Conservation (phyloP, 331 rosid species). For the Quercus phellos region DNA sequence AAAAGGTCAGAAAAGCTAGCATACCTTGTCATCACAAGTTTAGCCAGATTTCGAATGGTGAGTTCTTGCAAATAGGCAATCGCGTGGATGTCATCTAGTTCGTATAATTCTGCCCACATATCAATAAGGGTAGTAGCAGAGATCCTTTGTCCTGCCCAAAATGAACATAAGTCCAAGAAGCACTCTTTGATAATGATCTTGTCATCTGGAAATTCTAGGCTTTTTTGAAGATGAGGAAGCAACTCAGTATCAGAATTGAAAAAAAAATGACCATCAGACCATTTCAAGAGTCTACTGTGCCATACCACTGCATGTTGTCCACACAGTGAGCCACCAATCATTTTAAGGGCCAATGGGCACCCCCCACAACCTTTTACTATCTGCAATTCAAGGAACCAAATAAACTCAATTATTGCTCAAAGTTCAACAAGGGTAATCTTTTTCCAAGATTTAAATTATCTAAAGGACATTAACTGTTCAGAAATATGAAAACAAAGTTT, state of each 20-base stretch:
- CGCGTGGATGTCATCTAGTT: slow-evolving; percentile 30
- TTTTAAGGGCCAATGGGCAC: slow-evolving; percentile 47
- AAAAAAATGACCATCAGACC: slow-evolving; percentile 33
- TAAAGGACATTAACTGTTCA: not conserved
- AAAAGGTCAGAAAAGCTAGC: not conserved
- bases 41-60: slow-evolving; percentile 31
- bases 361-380: slow-evolving; percentile 46
- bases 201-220: slow-evolving; percentile 23
- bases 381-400: slow-evolving; percentile 31
- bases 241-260: slow-evolving; percentile 12
- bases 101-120: slow-evolving; percentile 40
- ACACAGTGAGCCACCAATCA: slow-evolving; percentile 39
- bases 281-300: slow-evolving; percentile 21
- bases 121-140: slow-evolving; percentile 41
- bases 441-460: not conserved
- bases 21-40: slow-evolving; percentile 40
- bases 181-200: slow-evolving; percentile 20
- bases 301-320: slow-evolving; percentile 27
- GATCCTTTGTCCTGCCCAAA: slow-evolving; percentile 56
- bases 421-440: not conserved
- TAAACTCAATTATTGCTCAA: slow-evolving; percentile 1
- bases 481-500: not conserved
- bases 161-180: slow-evolving; percentile 48
- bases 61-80: slow-evolving; percentile 29
- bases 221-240: slow-evolving; percentile 30